Conservation (phyloP, 805 yeast genomes). For the Pichia phayaonensis region DNA sequence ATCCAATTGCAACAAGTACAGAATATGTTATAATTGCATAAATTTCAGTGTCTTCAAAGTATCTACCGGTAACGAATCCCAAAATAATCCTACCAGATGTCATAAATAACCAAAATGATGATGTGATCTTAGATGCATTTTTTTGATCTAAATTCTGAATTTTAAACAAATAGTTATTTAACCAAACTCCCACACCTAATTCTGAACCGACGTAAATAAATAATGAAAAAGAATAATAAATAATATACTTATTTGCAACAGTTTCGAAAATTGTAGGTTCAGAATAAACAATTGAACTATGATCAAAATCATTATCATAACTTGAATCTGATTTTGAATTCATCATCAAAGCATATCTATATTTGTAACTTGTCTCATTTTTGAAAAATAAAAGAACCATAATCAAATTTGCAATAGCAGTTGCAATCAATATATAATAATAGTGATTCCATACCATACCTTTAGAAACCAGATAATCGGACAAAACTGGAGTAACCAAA, state of each 20-base stretch:
- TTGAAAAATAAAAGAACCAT: constrained; percentile 27
- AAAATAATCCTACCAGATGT: constrained; percentile 40
- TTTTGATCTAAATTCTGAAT: constrained; percentile 32
- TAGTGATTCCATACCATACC: constrained; percentile 39
- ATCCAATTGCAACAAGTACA: constrained; percentile 26
- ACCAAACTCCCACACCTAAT: constrained; percentile 46
- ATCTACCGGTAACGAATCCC: constrained; percentile 43
- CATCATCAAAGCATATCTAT: constrained; percentile 24
- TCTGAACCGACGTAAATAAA: constrained; percentile 48
- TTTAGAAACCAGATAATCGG: constrained; percentile 33
- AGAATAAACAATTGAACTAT: background rate
- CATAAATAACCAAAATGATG: constrained; percentile 44
- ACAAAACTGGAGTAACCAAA: constrained; percentile 41
- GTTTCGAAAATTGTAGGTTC: constrained; percentile 15
- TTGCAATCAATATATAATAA: constrained; percentile 30
- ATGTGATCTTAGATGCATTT: constrained; percentile 39
- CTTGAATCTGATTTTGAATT: constrained; percentile 8
- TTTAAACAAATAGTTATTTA: constrained; percentile 39
- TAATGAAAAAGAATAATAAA: constrained; percentile 34
- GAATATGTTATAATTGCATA: constrained; percentile 37
- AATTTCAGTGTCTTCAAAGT: constrained; percentile 31
- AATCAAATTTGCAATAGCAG: constrained; percentile 23
- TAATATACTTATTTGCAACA: constrained; percentile 31
- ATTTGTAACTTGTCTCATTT: constrained; percentile 40
- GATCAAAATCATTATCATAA: constrained; percentile 14